Conservation (phyloP, 306 rosid species). For the Vigna mungo region DNA sequence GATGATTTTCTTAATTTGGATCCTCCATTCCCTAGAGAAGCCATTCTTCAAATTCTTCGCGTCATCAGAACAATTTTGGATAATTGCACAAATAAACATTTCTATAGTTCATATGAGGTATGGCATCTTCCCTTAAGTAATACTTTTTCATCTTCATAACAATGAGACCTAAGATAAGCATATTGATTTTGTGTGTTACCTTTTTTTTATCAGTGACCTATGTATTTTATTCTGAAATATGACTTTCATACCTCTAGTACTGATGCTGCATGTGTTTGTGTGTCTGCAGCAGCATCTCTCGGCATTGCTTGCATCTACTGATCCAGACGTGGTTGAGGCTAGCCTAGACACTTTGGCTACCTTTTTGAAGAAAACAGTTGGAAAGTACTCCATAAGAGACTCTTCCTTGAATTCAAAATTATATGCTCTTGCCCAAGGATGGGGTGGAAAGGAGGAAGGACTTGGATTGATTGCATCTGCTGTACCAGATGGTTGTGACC, state of each 20-base stretch:
- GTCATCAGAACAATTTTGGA: constrained; percentile 90
- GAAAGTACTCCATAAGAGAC: constrained; percentile 86
- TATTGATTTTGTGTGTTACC: constrained; percentile 22
- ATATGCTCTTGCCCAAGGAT: constrained; percentile 94
- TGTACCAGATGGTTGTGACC: constrained; percentile 68
- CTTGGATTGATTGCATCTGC: constrained; percentile 93
- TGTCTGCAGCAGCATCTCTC: constrained; percentile 96
- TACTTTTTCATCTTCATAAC: neutral
- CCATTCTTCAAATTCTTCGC: constrained; percentile 91
- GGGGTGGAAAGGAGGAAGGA: constrained; percentile 99
- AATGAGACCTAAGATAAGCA: constrained; percentile 18
- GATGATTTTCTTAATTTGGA: constrained; percentile 75
- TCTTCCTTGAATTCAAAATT: constrained; percentile 83
- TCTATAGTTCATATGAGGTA: constrained; percentile 97
- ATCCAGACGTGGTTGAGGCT: constrained; percentile 96
- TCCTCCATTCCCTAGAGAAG: constrained; percentile 92
- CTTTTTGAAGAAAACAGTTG: constrained; percentile 88
- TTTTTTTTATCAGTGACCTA: constrained; percentile 17
- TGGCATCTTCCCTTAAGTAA: constrained; percentile 12
- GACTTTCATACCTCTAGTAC: constrained; percentile 21
- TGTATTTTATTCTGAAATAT: constrained; percentile 9
- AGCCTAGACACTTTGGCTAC: constrained; percentile 89
- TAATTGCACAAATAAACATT: constrained; percentile 96
- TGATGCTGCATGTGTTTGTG: constrained; percentile 43
- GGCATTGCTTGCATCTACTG: constrained; percentile 92